phyloP scores from a whole-genome alignment of 1,284 basidiomycete species.

The Ceratobasidium sp. region DNA sequence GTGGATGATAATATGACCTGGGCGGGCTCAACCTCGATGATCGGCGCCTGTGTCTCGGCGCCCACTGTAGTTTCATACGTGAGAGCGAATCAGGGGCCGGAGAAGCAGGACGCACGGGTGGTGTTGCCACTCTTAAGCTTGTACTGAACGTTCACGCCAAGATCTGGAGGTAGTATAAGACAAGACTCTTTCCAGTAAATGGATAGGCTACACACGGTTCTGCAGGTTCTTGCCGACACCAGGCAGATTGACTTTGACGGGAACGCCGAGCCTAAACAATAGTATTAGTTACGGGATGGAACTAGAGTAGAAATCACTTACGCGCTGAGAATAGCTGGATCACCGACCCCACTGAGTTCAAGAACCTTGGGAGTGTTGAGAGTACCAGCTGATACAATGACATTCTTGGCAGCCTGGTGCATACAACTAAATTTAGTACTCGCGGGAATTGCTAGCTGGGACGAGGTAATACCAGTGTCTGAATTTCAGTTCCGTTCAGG shows the following conservation, averaged over 20 bases:
- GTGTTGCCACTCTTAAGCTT: constrained; percentile 9
- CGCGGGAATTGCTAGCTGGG: too few species aligned
- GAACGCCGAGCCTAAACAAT: constrained; percentile 42
- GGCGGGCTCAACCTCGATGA: constrained; percentile 31
- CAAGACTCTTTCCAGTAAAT: neutral
- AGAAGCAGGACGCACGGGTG: neutral
- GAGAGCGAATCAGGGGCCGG: neutral
- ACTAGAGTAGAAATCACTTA: neutral
- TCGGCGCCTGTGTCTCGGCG: constrained; percentile 27
- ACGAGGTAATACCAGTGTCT: neutral
- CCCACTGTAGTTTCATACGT: constrained; percentile 13
- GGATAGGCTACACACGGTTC: constrained; percentile 49
- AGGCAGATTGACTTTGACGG: constrained; percentile 50
- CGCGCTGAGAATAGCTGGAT: constrained; percentile 42
- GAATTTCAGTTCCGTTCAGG: constrained; percentile 12
- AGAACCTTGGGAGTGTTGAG: constrained; percentile 47
- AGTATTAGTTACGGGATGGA: neutral
- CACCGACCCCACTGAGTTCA: constrained; percentile 48
- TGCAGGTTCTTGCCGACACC: constrained; percentile 58
- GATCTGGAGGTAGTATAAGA: neutral
- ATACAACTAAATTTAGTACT: neutral
- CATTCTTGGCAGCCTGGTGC: constrained; percentile 14
- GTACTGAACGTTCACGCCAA: constrained; percentile 30
- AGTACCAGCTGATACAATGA: constrained; percentile 30
- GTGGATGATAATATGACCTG: constrained; percentile 22